phyloP scores from a whole-genome alignment of 2,329 filamentous ascomycete species.

The Penicillium digitatum region DNA sequence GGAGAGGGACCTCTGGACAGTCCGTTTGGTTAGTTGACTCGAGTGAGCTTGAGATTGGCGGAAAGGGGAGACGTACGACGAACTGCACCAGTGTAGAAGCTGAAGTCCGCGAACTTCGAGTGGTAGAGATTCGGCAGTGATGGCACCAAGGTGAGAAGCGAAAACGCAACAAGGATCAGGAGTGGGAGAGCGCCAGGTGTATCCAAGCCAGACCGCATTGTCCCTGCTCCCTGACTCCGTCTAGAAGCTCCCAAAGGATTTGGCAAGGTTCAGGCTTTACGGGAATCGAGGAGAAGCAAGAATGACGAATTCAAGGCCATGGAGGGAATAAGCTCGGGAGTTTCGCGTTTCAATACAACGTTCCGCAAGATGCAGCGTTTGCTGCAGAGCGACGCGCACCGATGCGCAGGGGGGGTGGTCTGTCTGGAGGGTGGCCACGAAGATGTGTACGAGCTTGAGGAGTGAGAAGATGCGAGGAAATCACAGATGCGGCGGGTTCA shows the following conservation, averaged over 20 bases:
- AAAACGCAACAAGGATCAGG: slow-evolving; percentile 32
- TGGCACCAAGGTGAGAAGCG: slow-evolving; percentile 33
- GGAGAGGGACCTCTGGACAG: slow-evolving; percentile 25
- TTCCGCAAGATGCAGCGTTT: neutral
- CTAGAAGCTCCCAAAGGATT: slow-evolving; percentile 4
- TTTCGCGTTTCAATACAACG: slow-evolving; percentile 6
- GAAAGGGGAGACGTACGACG: slow-evolving; percentile 25
- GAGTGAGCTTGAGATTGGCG: neutral
- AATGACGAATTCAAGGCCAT: slow-evolving; percentile 8
- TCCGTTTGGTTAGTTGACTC: slow-evolving; percentile 1
- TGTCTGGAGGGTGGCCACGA: too few species aligned
- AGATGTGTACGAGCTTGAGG: neutral
- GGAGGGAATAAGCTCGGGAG: neutral
- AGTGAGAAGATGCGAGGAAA: neutral
- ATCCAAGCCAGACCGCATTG: slow-evolving; percentile 34
- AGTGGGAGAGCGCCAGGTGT: slow-evolving; percentile 36
- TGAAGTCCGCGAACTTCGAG: slow-evolving; percentile 28
- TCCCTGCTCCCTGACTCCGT: slow-evolving; percentile 62
- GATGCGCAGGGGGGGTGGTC: slow-evolving; percentile 1
- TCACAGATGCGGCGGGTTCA: neutral
- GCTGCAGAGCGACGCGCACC: slow-evolving; percentile 1
- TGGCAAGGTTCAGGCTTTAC: neutral
- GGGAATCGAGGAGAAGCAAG: slow-evolving; percentile 3
- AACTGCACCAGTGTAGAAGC: slow-evolving; percentile 20
- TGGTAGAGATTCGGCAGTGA: slow-evolving; percentile 32